A percentile compares a stretch with the other conserved stretches of the same genome.
Conservation (phyloP, 805 yeast genomes). For the Metschnikowia lochheadii region DNA sequence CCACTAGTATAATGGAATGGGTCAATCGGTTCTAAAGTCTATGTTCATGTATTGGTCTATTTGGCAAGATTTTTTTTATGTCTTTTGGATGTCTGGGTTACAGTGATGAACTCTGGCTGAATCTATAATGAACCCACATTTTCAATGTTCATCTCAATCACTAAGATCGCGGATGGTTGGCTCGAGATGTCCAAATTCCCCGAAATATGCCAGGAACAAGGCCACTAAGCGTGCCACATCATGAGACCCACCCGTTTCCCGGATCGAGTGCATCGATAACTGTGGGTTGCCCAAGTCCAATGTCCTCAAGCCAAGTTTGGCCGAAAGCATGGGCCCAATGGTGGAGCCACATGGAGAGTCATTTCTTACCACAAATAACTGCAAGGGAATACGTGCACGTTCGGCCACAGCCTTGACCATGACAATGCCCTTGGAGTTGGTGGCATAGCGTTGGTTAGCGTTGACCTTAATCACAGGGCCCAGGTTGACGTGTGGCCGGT, state of each 20-base stretch:
- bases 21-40: too few species aligned
- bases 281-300: conserved; percentile 90
- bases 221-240: conserved; percentile 64
- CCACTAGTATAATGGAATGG: too few species aligned
- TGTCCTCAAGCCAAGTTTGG: conserved; percentile 82
- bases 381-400: conserved; percentile 70
- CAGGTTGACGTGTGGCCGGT: conserved; percentile 74
- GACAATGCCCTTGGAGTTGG: conserved; percentile 87
- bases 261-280: conserved; percentile 86
- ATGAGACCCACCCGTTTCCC: conserved; percentile 83
- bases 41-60: too few species aligned
- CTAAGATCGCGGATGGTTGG: conserved; percentile 3
- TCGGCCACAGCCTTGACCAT: conserved; percentile 70
- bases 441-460: conserved; percentile 93
- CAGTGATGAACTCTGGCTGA: background rate
- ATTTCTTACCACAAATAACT: conserved; percentile 87
- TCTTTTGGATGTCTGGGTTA: too few species aligned
- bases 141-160: too few species aligned
- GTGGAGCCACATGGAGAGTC: conserved; percentile 96
- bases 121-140: too few species aligned
- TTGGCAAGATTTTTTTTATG: too few species aligned
- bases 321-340: conserved; percentile 89
- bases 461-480: conserved; percentile 94
- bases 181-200: conserved; percentile 27
- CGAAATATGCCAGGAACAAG: conserved; percentile 63